Evolutionary conservation across 2,329 filamentous ascomycete genomes (phyloP), one percentile per base, ranked within the genome.

Genomic region (Ophiostoma angusticollis): DNA sequence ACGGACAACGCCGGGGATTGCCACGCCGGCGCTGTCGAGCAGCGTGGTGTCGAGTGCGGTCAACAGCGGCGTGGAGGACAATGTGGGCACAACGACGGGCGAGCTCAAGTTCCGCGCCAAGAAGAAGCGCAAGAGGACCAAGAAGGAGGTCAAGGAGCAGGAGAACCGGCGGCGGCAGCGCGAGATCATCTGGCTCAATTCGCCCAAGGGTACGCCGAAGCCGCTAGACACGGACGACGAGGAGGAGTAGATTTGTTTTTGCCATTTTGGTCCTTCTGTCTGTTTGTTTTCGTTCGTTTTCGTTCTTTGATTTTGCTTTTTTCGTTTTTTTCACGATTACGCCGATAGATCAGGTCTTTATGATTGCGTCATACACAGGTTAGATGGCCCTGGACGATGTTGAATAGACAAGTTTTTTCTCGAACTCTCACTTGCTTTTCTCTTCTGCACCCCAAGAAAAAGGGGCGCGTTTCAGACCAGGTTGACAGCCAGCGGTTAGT

Each of bases 121-220:
- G 62, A 91, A 87, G 73, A 95, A 95, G 85, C 93, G 89, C 78
- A 98, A 98, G 84, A 75, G 91, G 75, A 98, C 91, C 41, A 84
- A 93, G 68, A 86, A 86, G 63, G 86, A 98, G 61, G 51, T 87
- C 57, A 98, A 98, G 74, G 91, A 98, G 60, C 72, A 82, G 16
- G 89, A 96, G 63, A 81, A 82, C 31, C 73, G 93, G 47, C 75
- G 89, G 49, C 73, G 91, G 51, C 67, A 96, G 61, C 77, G 91
- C 52, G 86, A 98, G 62, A 80, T 83, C 51, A 72, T 80, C 58
- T 83, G 81, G 82, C 67, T 93, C 51, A 89, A 85, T 62, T 84
- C 74, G 52, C 82, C 82, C 49, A 86, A 87, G 72, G 84, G 84
- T 5, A 89, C 83, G 4, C 82, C 82, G 22, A 77, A 82, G 56